Base-by-base conservation (phyloP, 768 basidiomycete genomes). In the Tubosaeta brunneosetosa region DNA sequence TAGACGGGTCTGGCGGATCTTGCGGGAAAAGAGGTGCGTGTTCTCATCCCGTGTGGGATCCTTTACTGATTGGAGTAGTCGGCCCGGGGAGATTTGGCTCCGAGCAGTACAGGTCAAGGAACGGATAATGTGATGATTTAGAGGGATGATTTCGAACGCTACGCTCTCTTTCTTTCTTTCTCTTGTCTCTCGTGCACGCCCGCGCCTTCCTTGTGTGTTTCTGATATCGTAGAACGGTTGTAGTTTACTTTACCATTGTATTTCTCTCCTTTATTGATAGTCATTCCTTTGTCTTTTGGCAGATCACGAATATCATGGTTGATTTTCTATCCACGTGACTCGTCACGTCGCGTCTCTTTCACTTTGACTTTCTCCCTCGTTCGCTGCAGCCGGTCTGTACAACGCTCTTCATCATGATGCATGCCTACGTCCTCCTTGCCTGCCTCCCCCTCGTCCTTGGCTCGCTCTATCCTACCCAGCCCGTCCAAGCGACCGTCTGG, bases 1-100 rank as follows among this genome's bases (percentile, higher is more conserved):
- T n/a, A 76, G 72, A 57, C 73, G 73, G 55, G 83, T 85, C 19
- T 93, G 83, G 68, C 73, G 88, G 48, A 81, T 93, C 47, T 63
- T 93, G 61, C 74, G 91, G 46, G 91, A 88, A 69, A 82, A 79
- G 70, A 91, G 88, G 88, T 82, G n/a, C 14, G 75, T 70, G 14
- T 26, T 6, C 11, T 17, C 42, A 7, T 44, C 11, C 83, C 7
- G 83, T 8, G 84, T 87, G 67, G 84, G 86, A 43, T 87, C 83
- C 83, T 79, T 86, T 51, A 12, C 6, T n/a, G 13, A 16, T 16
- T 38, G 13, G 22, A 27, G 22, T 16, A 65, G 64, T 11, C 64
- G 57, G 25, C 64, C 64, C n/a, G 62, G 64, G 3, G 64, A 66
- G 25, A 52, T 65, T 37, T 65, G 64, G 64, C 60, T 65, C 38